Evolutionary conservation across 257 asterid genomes (phyloP), one percentile per base, ranked within the genome.

Genomic region (Euphrasia confusa): DNA sequence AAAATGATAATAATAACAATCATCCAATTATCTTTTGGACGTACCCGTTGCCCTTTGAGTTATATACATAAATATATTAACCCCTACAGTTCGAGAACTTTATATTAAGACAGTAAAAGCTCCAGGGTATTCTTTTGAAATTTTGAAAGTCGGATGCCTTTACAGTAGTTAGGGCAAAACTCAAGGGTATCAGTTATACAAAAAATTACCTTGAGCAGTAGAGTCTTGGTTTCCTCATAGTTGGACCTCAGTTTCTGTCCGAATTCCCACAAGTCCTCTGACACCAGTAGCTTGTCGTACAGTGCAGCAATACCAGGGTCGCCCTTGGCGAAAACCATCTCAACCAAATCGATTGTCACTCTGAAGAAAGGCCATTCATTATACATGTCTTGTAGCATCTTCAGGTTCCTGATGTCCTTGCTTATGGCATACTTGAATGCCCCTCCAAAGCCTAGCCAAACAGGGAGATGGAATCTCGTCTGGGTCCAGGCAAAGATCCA

Each of bases 401-500:
- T 71, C 61, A 79, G 77, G 71, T 75, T 75, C 24, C 63, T 66
- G 11, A 66, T 60, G 67, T 72, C 78, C 65, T 75, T 75, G 5
- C 57, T 28, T 2, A 79, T 63, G 40, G 81, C 84, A 45, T 72
- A 61, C 32, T 72, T 75, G 69, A 79, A 79, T 37, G 77, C 84
- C 37, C 61, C 81, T n/a, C 84, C 84, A 59, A 79, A 72, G 24
- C 84, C 84, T 17, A 79, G 79, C 84, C 84, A 79, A 24, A 79
- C 81, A 0, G 84, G 84, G 44, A 79, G 79, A 75, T 79, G 84
- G 10, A 79, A 79, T 61, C 84, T 64, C 21, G 84, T 79, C 70
- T 79, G 84, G 0, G 84, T 79, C 84, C 84, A 79, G 2, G 84
- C 84, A 56, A 79, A 79, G 56, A 79, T 79, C 84, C 84, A 79